Evolutionary conservation across 139 green algal genomes (phyloP).

Genomic region (Pycnococcus provasolii): DNA sequence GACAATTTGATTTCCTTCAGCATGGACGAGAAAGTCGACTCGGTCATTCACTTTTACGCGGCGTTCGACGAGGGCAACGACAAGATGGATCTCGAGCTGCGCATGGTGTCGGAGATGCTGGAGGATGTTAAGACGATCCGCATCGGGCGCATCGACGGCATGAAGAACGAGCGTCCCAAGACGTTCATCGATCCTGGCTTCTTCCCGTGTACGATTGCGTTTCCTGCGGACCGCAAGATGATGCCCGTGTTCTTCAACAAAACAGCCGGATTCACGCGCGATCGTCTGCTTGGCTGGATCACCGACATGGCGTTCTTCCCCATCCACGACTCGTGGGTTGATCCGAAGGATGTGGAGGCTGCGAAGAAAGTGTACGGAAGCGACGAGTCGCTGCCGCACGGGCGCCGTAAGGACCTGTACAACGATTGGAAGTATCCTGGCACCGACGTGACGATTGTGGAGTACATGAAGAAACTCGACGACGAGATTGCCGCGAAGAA

Average conservation of each 20-base stretch:
- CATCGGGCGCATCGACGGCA: slow-evolving; percentile 17
- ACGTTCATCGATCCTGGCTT: slow-evolving; percentile 22
- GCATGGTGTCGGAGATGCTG: not conserved
- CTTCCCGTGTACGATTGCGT: slow-evolving; percentile 21
- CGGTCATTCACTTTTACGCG: slow-evolving; percentile 27
- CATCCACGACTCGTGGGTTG: too few relatives aligned
- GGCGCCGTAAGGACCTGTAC: too few relatives aligned
- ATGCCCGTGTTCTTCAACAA: slow-evolving; percentile 21
- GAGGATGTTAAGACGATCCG: slow-evolving; percentile 9
- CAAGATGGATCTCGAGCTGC: slow-evolving; percentile 8
- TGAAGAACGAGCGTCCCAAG: slow-evolving; percentile 23
- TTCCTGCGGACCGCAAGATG: slow-evolving; percentile 16
- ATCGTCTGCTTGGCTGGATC: too few relatives aligned
- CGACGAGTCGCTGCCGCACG: too few relatives aligned
- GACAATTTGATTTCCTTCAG: slow-evolving; percentile 15
- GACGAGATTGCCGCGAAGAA: too few relatives aligned
- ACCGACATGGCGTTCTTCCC: too few relatives aligned
- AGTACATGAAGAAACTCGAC: too few relatives aligned
- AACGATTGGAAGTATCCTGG: too few relatives aligned
- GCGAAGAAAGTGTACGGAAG: too few relatives aligned
- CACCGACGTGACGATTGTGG: too few relatives aligned
- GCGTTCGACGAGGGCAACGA: slow-evolving; percentile 23
- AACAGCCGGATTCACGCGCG: slow-evolving; percentile 2
- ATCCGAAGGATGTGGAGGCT: too few relatives aligned
- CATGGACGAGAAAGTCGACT: slow-evolving; percentile 16